Evolutionary conservation across 345 rosid genomes (phyloP).

Genomic region (Eutrema heterophyllum): DNA sequence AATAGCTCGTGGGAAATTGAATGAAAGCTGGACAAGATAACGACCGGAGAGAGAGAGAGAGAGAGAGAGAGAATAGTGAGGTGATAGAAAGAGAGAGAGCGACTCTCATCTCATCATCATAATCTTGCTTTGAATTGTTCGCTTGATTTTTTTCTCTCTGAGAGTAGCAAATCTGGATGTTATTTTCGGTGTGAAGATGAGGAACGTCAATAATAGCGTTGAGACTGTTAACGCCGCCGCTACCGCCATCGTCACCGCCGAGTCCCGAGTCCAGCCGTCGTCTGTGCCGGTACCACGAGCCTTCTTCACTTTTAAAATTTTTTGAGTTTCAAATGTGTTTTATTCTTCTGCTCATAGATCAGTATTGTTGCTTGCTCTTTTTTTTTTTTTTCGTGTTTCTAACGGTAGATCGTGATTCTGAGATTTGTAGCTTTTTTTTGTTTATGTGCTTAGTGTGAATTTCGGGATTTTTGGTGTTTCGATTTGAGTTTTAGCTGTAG

Average conservation of each 20-base stretch:
- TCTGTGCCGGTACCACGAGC: conserved; percentile 43
- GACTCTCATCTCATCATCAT: conserved; percentile 5
- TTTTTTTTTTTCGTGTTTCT: not conserved
- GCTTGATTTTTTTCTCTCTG: conserved; percentile 3
- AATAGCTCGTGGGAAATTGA: conserved; percentile 38
- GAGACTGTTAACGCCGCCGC: conserved; percentile 95
- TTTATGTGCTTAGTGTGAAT: not conserved
- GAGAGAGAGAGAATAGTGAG: not conserved
- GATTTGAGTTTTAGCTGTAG: not conserved
- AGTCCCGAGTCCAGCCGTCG: conserved; percentile 74
- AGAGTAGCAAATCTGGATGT: conserved; percentile 30
- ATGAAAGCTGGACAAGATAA: conserved; percentile 53
- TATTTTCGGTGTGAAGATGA: conserved; percentile 34
- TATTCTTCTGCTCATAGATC: not conserved
- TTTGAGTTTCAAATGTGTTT: not conserved
- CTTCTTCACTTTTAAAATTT: not conserved
- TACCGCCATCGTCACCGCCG: conserved; percentile 84
- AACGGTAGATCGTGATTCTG: not conserved
- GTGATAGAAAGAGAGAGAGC: conserved; percentile 7
- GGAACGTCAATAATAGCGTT: conserved; percentile 50
- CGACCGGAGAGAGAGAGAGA: conserved; percentile 36
- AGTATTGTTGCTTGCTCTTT: not conserved
- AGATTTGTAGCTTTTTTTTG: conserved; percentile 5
- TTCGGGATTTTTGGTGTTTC: not conserved
- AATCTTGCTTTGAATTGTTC: not conserved